A percentile compares a stretch with the other conserved stretches of the same genome.
Evolutionary conservation across 306 rosid genomes (phyloP).

Genomic region (Arachis stenosperma): DNA sequence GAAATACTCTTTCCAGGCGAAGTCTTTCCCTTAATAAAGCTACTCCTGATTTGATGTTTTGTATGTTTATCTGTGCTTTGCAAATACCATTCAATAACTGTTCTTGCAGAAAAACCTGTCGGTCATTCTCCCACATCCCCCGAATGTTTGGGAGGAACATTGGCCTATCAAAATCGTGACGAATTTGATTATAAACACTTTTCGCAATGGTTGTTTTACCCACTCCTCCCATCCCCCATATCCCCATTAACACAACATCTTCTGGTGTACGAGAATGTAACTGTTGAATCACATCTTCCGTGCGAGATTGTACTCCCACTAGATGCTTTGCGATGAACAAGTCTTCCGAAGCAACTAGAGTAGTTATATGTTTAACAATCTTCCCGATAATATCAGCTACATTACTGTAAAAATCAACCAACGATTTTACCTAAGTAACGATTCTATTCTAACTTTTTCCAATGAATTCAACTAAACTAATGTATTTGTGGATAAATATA

Average conservation of each 20-base stretch:
- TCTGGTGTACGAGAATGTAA: neutral
- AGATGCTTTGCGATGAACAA: neutral
- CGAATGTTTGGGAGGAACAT: constrained; percentile 18
- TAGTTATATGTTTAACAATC: neutral
- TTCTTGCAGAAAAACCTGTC: constrained; percentile 16
- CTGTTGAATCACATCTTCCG: neutral
- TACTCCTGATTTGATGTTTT: neutral
- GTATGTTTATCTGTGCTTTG: neutral
- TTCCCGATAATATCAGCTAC: neutral
- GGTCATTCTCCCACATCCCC: neutral
- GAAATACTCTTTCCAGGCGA: neutral
- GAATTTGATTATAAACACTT: neutral
- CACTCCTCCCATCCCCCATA: constrained; percentile 19
- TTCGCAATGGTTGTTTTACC: constrained; percentile 30
- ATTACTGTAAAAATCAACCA: neutral
- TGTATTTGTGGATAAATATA: no score
- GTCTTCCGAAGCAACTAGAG: no score
- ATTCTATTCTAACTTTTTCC: no score
- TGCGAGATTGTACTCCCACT: neutral
- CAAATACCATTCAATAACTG: neutral
- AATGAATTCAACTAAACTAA: no score
- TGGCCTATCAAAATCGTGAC: neutral
- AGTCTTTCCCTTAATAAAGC: neutral
- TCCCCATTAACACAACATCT: neutral
- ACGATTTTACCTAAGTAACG: no score